phyloP scores from a whole-genome alignment of 2,329 filamentous ascomycete species.

The Cadophora malorum region DNA sequence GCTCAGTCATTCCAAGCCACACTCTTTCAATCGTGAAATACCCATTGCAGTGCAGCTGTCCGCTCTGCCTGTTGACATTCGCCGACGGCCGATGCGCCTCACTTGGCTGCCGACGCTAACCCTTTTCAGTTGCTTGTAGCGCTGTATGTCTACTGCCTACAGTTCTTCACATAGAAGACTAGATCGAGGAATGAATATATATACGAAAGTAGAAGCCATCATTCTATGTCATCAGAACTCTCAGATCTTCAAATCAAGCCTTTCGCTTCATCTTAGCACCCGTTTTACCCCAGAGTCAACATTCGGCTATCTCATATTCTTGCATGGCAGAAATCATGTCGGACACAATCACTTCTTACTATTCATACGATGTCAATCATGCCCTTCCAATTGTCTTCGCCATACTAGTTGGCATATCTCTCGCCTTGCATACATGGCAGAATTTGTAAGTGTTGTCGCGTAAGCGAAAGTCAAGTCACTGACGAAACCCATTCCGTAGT shows the following conservation, averaged over 20 bases:
- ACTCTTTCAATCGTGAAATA: not conserved
- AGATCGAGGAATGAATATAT: not conserved
- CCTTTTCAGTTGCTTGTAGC: not conserved
- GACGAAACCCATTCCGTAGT: not conserved
- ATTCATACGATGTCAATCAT: not conserved
- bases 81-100: too few species aligned
- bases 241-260: not conserved
- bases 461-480: not conserved
- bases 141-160: not conserved
- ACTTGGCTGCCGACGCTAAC: not conserved
- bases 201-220: not conserved
- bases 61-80: too few species aligned
- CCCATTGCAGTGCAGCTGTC: not conserved
- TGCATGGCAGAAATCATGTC: not conserved
- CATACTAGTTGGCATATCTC: not conserved
- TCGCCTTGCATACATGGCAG: slow-evolving; percentile 5
- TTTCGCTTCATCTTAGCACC: not conserved
- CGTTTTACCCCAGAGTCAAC: not conserved
- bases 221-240: not conserved
- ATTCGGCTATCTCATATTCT: not conserved
- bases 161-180: not conserved
- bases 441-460: not conserved
- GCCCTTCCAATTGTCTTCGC: slow-evolving; percentile 7
- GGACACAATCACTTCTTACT: not conserved
- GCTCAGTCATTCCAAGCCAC: not conserved